A percentile compares a stretch with the other conserved stretches of the same genome.
Conservation (phyloP, 495 filamentous ascomycete species). For the Astrothelium macrocarpum region DNA sequence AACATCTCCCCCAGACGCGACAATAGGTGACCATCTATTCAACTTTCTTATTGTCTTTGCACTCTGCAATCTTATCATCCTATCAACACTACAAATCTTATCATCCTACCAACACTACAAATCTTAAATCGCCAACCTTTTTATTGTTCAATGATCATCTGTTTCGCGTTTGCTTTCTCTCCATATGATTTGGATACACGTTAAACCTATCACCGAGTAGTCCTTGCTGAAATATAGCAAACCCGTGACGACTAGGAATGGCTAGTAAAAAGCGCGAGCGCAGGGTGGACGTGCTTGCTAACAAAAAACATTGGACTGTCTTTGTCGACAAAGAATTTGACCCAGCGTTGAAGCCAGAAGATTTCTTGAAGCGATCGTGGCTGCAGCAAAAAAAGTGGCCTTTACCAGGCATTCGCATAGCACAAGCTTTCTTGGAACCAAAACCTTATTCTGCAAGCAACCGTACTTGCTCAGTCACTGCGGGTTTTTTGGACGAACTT, state of each 20-base stretch:
- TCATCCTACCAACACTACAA: too few species aligned
- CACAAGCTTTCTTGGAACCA: neutral
- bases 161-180: too few species aligned
- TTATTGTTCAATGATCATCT: too few species aligned
- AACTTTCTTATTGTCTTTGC: neutral
- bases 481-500: neutral
- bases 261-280: too few species aligned
- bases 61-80: too few species aligned
- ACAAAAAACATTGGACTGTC: neutral
- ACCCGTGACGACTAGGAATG: too few species aligned
- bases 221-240: too few species aligned
- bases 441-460: neutral
- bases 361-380: neutral
- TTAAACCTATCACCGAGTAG: too few species aligned
- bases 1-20: neutral
- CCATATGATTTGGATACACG: too few species aligned
- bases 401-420: neutral
- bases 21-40: neutral
- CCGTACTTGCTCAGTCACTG: neutral
- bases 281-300: neutral
- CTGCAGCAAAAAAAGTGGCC: neutral
- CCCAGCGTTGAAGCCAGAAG: neutral
- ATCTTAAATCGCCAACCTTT: too few species aligned
- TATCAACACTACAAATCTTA: neutral
- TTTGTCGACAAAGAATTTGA: neutral